These are phyloP conservation scores for Leccinum incarnatum DNA, from an alignment of 768 basidiomycete species.

Conservation along the genomic window DNA sequence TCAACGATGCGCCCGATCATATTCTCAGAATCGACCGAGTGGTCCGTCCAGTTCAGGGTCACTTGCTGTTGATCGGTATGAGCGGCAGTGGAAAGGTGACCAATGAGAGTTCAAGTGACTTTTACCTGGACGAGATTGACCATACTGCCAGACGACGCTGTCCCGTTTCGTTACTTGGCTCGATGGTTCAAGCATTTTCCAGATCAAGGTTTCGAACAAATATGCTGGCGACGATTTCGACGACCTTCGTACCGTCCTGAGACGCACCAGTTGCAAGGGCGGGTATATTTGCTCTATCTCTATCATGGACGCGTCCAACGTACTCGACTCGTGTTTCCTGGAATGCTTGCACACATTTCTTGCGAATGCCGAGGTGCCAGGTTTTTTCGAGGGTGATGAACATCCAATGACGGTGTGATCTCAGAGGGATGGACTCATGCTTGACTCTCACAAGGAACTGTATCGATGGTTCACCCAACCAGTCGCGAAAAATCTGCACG, in stretches of 20 bases:
- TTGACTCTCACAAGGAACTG: conserved; percentile 96
- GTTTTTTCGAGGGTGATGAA: conserved; percentile 98
- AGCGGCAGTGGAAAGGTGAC: conserved; percentile 97
- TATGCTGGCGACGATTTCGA: conserved; percentile 99
- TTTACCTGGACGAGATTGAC: conserved; percentile 13
- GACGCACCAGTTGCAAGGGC: conserved; percentile 95
- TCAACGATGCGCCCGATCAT: conserved; percentile 98
- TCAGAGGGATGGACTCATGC: conserved; percentile 95
- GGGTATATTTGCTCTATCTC: conserved; percentile 88
- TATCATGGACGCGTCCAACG: conserved; percentile 99
- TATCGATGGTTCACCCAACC: conserved; percentile 99
- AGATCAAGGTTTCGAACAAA: conserved; percentile 99
- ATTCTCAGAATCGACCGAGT: conserved; percentile 97
- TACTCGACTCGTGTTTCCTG: conserved; percentile 96
- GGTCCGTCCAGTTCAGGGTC: conserved; percentile 97
- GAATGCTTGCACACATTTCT: conserved; percentile 99
- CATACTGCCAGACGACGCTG: conserved; percentile 73
- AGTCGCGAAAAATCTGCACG: conserved; percentile 96
- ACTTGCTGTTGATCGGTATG: conserved; percentile 93
- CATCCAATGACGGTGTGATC: conserved; percentile 99
- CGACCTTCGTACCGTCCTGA: conserved; percentile 90
- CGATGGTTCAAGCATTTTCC: conserved; percentile 98
- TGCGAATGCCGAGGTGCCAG: conserved; percentile 99
- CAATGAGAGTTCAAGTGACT: neutral
- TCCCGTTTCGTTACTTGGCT: conserved; percentile 99